Evolutionary conservation across 192 early-diverging fungal genomes (phyloP).

Genomic region (Mortierella antarctica): DNA sequence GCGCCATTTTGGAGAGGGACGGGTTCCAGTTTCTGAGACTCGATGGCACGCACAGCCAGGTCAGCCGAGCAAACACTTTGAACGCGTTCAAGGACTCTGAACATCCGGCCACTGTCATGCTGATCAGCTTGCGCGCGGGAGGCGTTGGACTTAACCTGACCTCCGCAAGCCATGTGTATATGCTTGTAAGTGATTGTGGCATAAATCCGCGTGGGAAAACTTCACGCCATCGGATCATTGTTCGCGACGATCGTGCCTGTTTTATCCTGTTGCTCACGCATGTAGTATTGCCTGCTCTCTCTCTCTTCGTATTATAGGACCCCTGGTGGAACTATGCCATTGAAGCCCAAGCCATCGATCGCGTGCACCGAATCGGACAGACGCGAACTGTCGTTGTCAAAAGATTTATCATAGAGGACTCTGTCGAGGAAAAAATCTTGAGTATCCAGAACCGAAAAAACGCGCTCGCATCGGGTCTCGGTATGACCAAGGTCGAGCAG

Average conservation of each 20-base stretch:
- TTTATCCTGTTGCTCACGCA: not conserved
- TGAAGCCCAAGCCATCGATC: slow-evolving; percentile 84
- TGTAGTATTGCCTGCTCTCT: not conserved
- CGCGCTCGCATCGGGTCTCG: slow-evolving; percentile 61
- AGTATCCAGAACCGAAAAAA: slow-evolving; percentile 83
- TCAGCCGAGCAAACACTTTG: slow-evolving; percentile 70
- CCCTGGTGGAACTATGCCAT: slow-evolving; percentile 85
- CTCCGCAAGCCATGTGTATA: slow-evolving; percentile 73
- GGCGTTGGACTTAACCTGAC: slow-evolving; percentile 82
- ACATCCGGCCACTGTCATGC: slow-evolving; percentile 65
- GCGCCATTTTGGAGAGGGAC: slow-evolving; percentile 61
- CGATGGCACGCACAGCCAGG: slow-evolving; percentile 81
- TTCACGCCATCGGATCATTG: not conserved
- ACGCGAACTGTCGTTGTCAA: slow-evolving; percentile 69
- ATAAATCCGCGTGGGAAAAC: not conserved
- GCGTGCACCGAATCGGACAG: slow-evolving; percentile 86
- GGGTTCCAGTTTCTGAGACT: slow-evolving; percentile 75
- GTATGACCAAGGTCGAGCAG: slow-evolving; percentile 57
- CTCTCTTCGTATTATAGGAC: slow-evolving; percentile 54
- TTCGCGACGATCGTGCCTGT: not conserved
- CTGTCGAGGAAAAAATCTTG: slow-evolving; percentile 91
- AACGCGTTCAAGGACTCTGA: slow-evolving; percentile 68
- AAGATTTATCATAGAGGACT: slow-evolving; percentile 73
- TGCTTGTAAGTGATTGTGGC: slow-evolving; percentile 63
- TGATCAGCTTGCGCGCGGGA: slow-evolving; percentile 71